Percentiles rank a stretch among this genome's conserved stretches.
Evolutionary conservation across 768 basidiomycete genomes (phyloP).

Genomic region (Mrakia frigida): DNA sequence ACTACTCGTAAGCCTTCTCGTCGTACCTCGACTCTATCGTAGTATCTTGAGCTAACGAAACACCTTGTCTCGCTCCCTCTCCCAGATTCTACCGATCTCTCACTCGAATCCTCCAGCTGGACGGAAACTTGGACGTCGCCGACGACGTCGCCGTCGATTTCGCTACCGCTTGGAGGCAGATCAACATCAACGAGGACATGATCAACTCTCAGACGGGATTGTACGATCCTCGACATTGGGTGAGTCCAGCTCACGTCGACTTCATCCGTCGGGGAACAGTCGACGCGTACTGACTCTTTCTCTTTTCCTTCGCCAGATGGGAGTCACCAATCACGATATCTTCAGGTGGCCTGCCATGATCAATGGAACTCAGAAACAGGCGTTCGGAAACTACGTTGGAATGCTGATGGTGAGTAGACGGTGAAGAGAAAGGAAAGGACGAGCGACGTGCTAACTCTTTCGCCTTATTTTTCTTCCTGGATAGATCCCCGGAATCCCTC

Average conservation of each 20-base stretch:
- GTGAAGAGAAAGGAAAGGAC: background rate
- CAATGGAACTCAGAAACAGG: slow-evolving; percentile 76
- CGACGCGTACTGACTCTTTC: background rate
- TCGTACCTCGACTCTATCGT: background rate
- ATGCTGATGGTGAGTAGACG: slow-evolving; percentile 50
- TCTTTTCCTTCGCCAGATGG: slow-evolving; percentile 50
- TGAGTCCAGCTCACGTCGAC: too few relatives aligned
- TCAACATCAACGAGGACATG: slow-evolving; percentile 74
- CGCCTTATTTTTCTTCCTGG: background rate
- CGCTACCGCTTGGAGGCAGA: slow-evolving; percentile 68
- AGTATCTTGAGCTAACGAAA: background rate
- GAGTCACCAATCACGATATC: slow-evolving; percentile 87
- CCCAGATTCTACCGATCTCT: slow-evolving; percentile 68
- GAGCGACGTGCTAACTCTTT: background rate
- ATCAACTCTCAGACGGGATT: slow-evolving; percentile 61
- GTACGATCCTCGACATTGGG: slow-evolving; percentile 68
- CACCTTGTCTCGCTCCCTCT: too few relatives aligned
- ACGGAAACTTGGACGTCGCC: slow-evolving; percentile 85
- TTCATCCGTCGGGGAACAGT: too few relatives aligned
- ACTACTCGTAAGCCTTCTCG: slow-evolving; percentile 57
- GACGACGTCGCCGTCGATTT: slow-evolving; percentile 45
- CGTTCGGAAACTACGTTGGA: slow-evolving; percentile 70
- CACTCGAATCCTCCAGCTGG: slow-evolving; percentile 85
- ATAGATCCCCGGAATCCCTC: slow-evolving; percentile 72
- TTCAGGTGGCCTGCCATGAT: slow-evolving; percentile 79